Evolutionary conservation across 2,329 filamentous ascomycete genomes (phyloP).

Genomic region (Blumeriella jaapii): DNA sequence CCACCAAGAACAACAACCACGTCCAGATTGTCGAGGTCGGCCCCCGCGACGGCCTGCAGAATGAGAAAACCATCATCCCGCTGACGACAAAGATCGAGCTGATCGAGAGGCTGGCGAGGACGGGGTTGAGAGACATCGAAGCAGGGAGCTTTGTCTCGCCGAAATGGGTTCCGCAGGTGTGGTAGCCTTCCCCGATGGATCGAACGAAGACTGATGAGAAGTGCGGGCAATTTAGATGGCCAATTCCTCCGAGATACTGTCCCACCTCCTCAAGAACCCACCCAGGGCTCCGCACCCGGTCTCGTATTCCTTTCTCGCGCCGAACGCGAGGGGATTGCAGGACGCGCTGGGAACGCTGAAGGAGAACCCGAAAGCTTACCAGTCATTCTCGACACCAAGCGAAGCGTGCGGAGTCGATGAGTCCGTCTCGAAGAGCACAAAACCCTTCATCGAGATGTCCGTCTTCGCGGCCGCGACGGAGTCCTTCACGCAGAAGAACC

Average conservation of each 20-base stretch:
- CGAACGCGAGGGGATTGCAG: conserved; percentile 62
- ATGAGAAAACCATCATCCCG: conserved; percentile 63
- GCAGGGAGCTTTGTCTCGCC: conserved; percentile 74
- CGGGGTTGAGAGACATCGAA: conserved; percentile 65
- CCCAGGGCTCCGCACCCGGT: conserved; percentile 44
- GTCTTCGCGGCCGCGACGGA: conserved; percentile 78
- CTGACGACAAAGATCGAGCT: conserved; percentile 66
- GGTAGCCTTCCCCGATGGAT: conserved; percentile 4
- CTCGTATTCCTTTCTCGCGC: conserved; percentile 71
- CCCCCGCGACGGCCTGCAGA: conserved; percentile 77
- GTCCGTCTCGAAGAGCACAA: conserved; percentile 13
- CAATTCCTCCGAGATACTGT: conserved; percentile 62
- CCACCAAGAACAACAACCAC: conserved; percentile 31
- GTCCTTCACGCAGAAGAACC: conserved; percentile 67
- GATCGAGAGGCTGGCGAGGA: conserved; percentile 54
- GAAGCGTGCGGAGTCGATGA: too few relatives aligned
- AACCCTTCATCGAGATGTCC: conserved; percentile 53
- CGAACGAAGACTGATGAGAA: too few relatives aligned
- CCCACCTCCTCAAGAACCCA: conserved; percentile 50
- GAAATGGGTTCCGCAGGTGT: conserved; percentile 76
- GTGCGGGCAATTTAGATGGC: too few relatives aligned
- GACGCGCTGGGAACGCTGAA: conserved; percentile 46
- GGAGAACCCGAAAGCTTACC: conserved; percentile 40
- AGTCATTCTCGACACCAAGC: conserved; percentile 31
- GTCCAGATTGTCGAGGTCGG: conserved; percentile 71